These are phyloP conservation scores for Sambucus nigra DNA, from an alignment of 129 eudicot genomes.

Conservation along the genomic window DNA sequence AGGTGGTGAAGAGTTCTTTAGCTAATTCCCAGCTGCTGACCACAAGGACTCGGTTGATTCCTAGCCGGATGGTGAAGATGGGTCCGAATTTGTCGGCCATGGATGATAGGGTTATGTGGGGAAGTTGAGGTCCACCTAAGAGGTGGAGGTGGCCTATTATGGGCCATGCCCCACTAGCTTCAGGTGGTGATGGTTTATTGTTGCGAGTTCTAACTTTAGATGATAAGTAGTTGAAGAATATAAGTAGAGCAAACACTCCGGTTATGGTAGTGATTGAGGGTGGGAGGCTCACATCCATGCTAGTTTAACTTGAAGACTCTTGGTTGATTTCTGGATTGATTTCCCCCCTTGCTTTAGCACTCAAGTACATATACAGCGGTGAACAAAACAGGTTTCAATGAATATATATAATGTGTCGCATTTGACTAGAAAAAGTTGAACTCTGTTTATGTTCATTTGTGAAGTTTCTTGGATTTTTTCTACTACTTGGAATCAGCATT, in stretches of 20 bases:
- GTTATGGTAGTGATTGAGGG: not conserved
- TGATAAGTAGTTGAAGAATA: not conserved
- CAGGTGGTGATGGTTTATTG: slow-evolving; percentile 2
- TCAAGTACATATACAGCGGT: no score
- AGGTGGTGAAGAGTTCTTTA: slow-evolving; percentile 18
- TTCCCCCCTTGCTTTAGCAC: no score
- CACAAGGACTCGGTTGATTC: slow-evolving; percentile 17
- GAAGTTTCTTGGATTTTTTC: no score
- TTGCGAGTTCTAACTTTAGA: not conserved
- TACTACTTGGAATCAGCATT: no score
- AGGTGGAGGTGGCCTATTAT: slow-evolving; percentile 26
- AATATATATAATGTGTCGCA: no score
- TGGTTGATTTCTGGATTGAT: no score
- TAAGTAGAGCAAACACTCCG: slow-evolving; percentile 2
- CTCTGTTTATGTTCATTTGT: no score
- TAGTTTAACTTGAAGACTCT: no score
- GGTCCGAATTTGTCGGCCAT: slow-evolving; percentile 35
- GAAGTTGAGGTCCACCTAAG: slow-evolving; percentile 4
- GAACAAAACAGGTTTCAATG: no score
- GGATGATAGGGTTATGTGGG: slow-evolving; percentile 14
- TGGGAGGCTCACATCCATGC: not conserved
- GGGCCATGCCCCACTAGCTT: slow-evolving; percentile 22
- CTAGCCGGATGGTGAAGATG: slow-evolving; percentile 21
- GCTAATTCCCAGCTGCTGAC: slow-evolving; percentile 24
- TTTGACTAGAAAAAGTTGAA: no score